phyloP scores from a whole-genome alignment of 2,329 filamentous ascomycete genomes.

The Stromatinia cepivora region DNA sequence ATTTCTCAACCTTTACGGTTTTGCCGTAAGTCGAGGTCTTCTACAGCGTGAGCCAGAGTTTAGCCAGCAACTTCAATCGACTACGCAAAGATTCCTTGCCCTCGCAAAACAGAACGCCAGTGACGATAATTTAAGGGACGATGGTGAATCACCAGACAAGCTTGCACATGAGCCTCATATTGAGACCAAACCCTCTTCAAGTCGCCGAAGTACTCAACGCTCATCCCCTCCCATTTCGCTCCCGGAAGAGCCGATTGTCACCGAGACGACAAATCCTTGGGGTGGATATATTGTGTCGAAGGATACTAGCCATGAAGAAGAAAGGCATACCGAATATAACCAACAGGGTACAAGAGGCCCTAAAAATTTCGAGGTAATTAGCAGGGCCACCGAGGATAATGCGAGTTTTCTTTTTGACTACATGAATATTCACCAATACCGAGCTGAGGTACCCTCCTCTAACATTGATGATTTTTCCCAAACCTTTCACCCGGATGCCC shows the following conservation, averaged over 20 bases:
- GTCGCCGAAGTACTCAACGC: slow-evolving; percentile 4
- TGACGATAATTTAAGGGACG: slow-evolving; percentile 40
- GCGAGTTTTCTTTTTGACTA: slow-evolving; percentile 53
- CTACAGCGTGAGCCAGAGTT: slow-evolving; percentile 58
- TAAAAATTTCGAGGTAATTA: slow-evolving; percentile 50
- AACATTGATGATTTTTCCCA: slow-evolving; percentile 37
- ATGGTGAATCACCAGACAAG: slow-evolving; percentile 31
- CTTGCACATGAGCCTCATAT: slow-evolving; percentile 19
- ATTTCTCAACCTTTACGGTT: slow-evolving; percentile 67
- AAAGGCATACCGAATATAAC: slow-evolving; percentile 25
- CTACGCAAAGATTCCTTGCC: slow-evolving; percentile 58
- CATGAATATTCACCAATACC: slow-evolving; percentile 37
- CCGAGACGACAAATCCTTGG: slow-evolving; percentile 24
- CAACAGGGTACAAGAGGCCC: slow-evolving; percentile 24
- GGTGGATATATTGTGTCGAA: slow-evolving; percentile 36
- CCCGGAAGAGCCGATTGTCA: neutral
- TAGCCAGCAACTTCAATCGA: slow-evolving; percentile 55
- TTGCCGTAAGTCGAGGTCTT: slow-evolving; percentile 57
- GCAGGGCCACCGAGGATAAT: slow-evolving; percentile 53
- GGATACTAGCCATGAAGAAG: slow-evolving; percentile 28
- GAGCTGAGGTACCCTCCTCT: slow-evolving; percentile 34
- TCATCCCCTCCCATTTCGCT: slow-evolving; percentile 20
- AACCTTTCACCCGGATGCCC: slow-evolving; percentile 36
- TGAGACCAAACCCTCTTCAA: neutral
- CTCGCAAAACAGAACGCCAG: slow-evolving; percentile 52